Evolutionary conservation across 73 alveolate species (phyloP).

Genomic region (Effrenium voratum): DNA sequence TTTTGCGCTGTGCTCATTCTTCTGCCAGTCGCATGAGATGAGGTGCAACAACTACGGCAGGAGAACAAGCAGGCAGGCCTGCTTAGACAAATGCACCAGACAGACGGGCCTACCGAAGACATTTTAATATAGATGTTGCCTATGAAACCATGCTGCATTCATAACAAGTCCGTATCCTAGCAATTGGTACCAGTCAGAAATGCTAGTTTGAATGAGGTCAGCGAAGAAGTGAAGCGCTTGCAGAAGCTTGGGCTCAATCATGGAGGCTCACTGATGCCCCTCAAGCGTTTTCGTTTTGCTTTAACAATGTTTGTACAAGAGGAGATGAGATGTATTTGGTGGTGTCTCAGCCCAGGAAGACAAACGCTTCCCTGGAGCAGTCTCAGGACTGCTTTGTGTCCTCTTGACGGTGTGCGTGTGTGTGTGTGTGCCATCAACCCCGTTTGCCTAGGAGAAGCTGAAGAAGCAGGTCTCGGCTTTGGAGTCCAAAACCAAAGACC

Average conservation of each 20-base stretch:
- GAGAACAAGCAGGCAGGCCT: constrained; percentile 42
- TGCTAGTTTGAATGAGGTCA: not conserved
- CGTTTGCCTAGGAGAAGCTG: constrained; percentile 25
- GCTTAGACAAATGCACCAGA: too few relatives aligned
- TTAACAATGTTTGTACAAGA: too few relatives aligned
- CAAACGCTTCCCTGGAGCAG: constrained; percentile 70
- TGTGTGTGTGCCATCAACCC: not conserved
- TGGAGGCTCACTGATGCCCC: not conserved
- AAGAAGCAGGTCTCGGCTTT: constrained; percentile 37
- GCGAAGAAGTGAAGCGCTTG: constrained; percentile 81
- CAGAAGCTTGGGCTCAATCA: constrained; percentile 1
- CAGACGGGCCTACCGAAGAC: too few relatives aligned
- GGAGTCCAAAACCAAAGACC: constrained; percentile 31
- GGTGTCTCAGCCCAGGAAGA: constrained; percentile 36
- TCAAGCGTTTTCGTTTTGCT: not conserved
- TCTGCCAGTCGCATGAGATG: not conserved
- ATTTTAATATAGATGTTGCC: too few relatives aligned
- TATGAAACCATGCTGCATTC: too few relatives aligned
- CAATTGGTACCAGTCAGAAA: too few relatives aligned
- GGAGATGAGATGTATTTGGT: not conserved
- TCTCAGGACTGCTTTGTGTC: constrained; percentile 1
- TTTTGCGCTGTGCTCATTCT: not conserved
- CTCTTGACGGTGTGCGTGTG: not conserved
- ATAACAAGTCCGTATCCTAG: too few relatives aligned
- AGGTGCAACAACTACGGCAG: constrained; percentile 36